Evolutionary conservation across 306 rosid species (phyloP), one percentile per base, ranked within the genome.

Genomic region (Oxytropis ochrocephala): DNA sequence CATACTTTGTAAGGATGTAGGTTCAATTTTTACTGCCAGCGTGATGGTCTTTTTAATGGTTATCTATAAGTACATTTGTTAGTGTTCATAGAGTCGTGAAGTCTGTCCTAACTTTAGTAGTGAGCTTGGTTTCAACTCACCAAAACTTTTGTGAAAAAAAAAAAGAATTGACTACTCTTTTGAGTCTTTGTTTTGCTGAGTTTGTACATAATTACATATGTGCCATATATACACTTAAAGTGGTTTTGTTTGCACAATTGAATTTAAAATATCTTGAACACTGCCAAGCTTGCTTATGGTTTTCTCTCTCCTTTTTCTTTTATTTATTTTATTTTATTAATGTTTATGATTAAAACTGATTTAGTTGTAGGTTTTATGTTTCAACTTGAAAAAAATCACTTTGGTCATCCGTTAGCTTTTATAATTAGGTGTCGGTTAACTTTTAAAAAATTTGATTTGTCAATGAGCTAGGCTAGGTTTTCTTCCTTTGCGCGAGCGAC

Each of bases 161-260:
- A 65, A 46, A 46, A 44, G 67, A 75, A 75, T 48, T 57, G 79
- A 75, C 79, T 36, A 48, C 50, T 41, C 59, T 57, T 5, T n/a
- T n/a, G n/a, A n/a, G n/a, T n/a, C n/a, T n/a, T n/a, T 55, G 55
- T 24, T 67, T 33, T 54, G 11, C 24, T 66, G 8, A 14, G 35
- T 38, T 16, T 46, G 21, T 56, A 4, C 49, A 11, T 58, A 66
- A 36, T 51, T 51, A 41, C 32, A 53, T 2, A 18, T 39, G 13
- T 30, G 57, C 41, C 66, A 64, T 12, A 41, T 30, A 74, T 52
- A 10, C 57, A 55, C n/a, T 29, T 14, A 44, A 21, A 41, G 64
- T 53, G 53, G 29, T 36, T 60, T 48, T n/a, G 51, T 8, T 72
- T 52, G 56, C 14, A 51, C 55, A 18, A 29, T 1, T 52, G 17